A percentile compares a stretch with the other conserved stretches of the same genome.
These are phyloP conservation scores for Juncus effusus DNA, from an alignment of 176 grass and related monocot species.

Conservation along the genomic window DNA sequence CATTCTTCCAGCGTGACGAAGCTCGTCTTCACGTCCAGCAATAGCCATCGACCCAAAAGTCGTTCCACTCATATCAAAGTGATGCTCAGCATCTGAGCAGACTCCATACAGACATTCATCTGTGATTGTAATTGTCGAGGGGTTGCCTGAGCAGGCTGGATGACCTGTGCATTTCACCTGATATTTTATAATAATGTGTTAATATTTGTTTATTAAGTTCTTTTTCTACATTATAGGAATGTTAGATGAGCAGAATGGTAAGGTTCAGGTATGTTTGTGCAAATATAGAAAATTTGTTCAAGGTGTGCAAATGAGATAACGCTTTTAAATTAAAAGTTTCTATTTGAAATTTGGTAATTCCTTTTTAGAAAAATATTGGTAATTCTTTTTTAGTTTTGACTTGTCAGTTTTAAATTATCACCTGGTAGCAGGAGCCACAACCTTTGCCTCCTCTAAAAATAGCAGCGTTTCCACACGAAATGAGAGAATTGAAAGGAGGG, in stretches of 20 bases:
- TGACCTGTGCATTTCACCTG: slow-evolving; percentile 67
- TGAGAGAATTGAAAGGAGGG: slow-evolving; percentile 63
- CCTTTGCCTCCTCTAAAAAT: slow-evolving; percentile 79
- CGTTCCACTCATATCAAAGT: slow-evolving; percentile 87
- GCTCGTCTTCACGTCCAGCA: slow-evolving; percentile 59
- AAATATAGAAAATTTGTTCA: too few species aligned
- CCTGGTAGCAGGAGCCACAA: slow-evolving; percentile 82
- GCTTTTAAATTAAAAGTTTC: too few species aligned
- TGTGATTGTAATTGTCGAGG: slow-evolving; percentile 60
- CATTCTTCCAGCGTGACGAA: slow-evolving; percentile 86
- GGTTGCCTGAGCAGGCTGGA: slow-evolving; percentile 40
- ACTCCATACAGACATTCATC: slow-evolving; percentile 77
- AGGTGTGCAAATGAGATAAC: too few species aligned
- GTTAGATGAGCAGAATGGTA: too few species aligned
- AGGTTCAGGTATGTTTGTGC: too few species aligned
- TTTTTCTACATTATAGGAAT: not conserved
- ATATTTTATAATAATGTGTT: slow-evolving; percentile 1
- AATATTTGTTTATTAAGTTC: not conserved
- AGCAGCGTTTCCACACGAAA: slow-evolving; percentile 70
- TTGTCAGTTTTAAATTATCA: slow-evolving; percentile 7
- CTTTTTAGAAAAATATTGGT: not conserved
- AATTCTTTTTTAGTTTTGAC: slow-evolving; percentile 20
- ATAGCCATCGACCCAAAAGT: slow-evolving; percentile 69
- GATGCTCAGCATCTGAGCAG: slow-evolving; percentile 34
- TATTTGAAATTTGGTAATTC: too few species aligned